Evolutionary conservation across 345 rosid genomes (phyloP).

Genomic region (Eucalyptus sp.): DNA sequence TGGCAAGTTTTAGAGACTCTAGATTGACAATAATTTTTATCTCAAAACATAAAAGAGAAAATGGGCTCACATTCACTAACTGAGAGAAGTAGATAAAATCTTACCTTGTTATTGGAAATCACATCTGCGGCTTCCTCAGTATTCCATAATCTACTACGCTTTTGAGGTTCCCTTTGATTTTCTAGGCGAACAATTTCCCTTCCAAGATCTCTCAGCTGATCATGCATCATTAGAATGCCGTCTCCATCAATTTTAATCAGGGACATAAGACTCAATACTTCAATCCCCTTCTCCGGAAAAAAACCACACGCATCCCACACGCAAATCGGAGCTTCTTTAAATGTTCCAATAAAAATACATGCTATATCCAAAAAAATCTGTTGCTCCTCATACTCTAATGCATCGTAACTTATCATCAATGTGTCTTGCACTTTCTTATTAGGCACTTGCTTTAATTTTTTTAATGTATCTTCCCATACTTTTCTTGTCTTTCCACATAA

Average conservation of each 20-base stretch:
- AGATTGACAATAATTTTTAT: fast-evolving
- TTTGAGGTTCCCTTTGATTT: fast-evolving
- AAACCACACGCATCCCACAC: neutral
- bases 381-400: fast-evolving
- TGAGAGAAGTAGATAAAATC: neutral
- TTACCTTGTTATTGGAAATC: fast-evolving
- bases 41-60: fast-evolving
- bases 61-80: fast-evolving
- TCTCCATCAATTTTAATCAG: fast-evolving
- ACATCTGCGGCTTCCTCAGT: fast-evolving
- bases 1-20: neutral
- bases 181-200: neutral
- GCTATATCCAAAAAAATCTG: neutral
- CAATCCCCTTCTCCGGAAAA: fast-evolving
- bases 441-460: neutral
- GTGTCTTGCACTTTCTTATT: neutral
- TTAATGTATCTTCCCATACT: neutral
- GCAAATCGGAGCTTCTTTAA: fast-evolving
- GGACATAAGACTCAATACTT: neutral
- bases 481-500: neutral
- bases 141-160: neutral
- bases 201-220: neutral
- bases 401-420: neutral
- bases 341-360: neutral
- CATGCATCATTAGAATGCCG: neutral